phyloP scores from a whole-genome alignment of 2,329 filamentous ascomycete species.

The Cryphonectria naterciae region DNA sequence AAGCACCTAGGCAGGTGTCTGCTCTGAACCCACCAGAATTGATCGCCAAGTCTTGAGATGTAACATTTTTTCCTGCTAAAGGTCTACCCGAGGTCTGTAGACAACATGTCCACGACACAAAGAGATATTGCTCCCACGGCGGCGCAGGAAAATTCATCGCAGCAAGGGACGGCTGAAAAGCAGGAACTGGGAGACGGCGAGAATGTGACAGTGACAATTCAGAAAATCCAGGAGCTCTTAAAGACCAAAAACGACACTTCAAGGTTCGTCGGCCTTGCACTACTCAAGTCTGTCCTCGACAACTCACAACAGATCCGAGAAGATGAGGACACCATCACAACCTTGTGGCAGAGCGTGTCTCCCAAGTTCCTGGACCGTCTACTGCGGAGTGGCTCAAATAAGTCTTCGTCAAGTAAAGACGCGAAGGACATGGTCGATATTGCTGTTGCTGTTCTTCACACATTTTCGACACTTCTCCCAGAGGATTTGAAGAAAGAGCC shows the following conservation, averaged over 20 bases:
- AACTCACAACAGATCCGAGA: conserved; percentile 57
- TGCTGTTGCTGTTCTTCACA: conserved; percentile 65
- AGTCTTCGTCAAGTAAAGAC: conserved; percentile 43
- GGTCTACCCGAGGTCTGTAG: background rate
- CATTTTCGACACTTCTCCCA: conserved; percentile 62
- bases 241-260: conserved; percentile 67
- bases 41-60: background rate
- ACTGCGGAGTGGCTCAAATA: conserved; percentile 55
- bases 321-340: conserved; percentile 49
- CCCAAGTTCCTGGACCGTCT: conserved; percentile 68
- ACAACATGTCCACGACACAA: background rate
- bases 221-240: conserved; percentile 60
- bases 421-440: conserved; percentile 65
- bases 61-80: background rate
- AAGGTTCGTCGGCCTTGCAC: conserved; percentile 68
- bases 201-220: conserved; percentile 19
- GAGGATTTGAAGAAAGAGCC: conserved; percentile 47
- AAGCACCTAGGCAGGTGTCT: background rate
- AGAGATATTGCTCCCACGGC: background rate
- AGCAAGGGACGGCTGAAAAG: background rate
- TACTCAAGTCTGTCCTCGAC: conserved; percentile 69
- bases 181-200: background rate
- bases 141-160: background rate
- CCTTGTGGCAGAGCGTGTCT: conserved; percentile 63
- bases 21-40: background rate